phyloP scores from a whole-genome alignment of 192 early-diverging fungal species.

The Backusella mclennaniae region DNA sequence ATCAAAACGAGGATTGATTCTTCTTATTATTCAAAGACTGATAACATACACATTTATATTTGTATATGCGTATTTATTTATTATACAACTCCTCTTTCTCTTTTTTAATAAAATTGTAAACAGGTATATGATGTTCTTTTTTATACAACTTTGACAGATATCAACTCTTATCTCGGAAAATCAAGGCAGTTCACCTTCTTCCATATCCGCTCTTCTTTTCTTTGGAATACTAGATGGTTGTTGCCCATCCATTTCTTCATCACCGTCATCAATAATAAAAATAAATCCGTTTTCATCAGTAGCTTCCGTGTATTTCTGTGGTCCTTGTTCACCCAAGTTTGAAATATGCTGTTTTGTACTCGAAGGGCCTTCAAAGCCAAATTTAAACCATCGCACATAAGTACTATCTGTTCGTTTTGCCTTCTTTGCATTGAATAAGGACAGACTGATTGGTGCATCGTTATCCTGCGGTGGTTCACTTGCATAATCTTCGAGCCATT shows the following conservation, averaged over 20 bases:
- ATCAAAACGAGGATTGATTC: too few species aligned
- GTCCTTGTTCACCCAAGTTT: neutral
- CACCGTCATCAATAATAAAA: slow-evolving; percentile 8
- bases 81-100: too few species aligned
- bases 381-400: slow-evolving; percentile 36
- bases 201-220: slow-evolving; percentile 10
- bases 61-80: too few species aligned
- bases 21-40: too few species aligned
- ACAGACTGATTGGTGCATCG: slow-evolving; percentile 33
- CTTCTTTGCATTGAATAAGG: slow-evolving; percentile 31
- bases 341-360: neutral
- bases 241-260: neutral
- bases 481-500: slow-evolving; percentile 54
- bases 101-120: neutral
- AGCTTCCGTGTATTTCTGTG: neutral
- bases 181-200: slow-evolving; percentile 21
- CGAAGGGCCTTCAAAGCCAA: slow-evolving; percentile 20
- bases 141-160: neutral
- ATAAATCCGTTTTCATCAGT: slow-evolving; percentile 13
- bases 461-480: slow-evolving; percentile 40
- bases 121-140: neutral
- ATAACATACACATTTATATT: too few species aligned
- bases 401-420: slow-evolving; percentile 25
- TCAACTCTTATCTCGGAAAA: too few species aligned
- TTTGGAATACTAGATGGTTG: slow-evolving; percentile 4